Percentiles rank a stretch among this genome's conserved stretches.
Conservation (phyloP, 768 basidiomycete species). For the Panellus pusillus region DNA sequence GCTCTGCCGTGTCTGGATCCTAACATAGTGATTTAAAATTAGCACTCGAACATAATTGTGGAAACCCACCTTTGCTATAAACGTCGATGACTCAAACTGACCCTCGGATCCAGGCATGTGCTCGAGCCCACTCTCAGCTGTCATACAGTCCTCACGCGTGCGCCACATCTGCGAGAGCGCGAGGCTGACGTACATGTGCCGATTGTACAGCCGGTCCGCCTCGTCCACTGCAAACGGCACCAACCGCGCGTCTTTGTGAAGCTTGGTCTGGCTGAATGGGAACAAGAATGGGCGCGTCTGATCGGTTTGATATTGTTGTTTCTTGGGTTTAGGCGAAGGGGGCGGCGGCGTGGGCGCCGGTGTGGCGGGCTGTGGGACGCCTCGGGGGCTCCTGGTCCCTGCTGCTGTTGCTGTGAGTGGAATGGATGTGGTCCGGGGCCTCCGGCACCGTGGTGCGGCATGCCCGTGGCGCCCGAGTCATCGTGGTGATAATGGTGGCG, state of each 20-base stretch:
- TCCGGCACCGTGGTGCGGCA: slow-evolving; percentile 14
- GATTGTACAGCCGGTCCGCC: slow-evolving; percentile 86
- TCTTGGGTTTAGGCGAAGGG: slow-evolving; percentile 85
- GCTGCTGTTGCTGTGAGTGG: slow-evolving; percentile 33
- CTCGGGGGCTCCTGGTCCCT: slow-evolving; percentile 22
- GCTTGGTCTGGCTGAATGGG: slow-evolving; percentile 78
- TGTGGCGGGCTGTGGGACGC: slow-evolving; percentile 73
- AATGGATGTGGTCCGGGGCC: slow-evolving; percentile 31
- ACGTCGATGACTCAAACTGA: slow-evolving; percentile 52
- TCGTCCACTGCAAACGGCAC: slow-evolving; percentile 97
- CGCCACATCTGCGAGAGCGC: slow-evolving; percentile 94
- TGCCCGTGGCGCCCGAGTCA: slow-evolving; percentile 49
- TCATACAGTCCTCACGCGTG: slow-evolving; percentile 93
- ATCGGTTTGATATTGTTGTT: slow-evolving; percentile 98
- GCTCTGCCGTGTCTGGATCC: slow-evolving; percentile 63
- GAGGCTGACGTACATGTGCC: slow-evolving; percentile 88
- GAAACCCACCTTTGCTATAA: slow-evolving; percentile 36
- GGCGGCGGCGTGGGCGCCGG: slow-evolving; percentile 88
- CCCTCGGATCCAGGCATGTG: slow-evolving; percentile 70
- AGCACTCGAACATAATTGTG: background rate
- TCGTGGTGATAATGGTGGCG: slow-evolving; percentile 94
- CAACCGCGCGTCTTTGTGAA: slow-evolving; percentile 59
- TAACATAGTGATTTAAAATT: slow-evolving; percentile 24
- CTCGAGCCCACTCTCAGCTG: slow-evolving; percentile 88
- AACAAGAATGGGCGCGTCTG: slow-evolving; percentile 92